A percentile compares a stretch with the other conserved stretches of the same genome.
These are phyloP conservation scores for Annona squamosa DNA, from an alignment of 164 flowering plant species.

Conservation along the genomic window DNA sequence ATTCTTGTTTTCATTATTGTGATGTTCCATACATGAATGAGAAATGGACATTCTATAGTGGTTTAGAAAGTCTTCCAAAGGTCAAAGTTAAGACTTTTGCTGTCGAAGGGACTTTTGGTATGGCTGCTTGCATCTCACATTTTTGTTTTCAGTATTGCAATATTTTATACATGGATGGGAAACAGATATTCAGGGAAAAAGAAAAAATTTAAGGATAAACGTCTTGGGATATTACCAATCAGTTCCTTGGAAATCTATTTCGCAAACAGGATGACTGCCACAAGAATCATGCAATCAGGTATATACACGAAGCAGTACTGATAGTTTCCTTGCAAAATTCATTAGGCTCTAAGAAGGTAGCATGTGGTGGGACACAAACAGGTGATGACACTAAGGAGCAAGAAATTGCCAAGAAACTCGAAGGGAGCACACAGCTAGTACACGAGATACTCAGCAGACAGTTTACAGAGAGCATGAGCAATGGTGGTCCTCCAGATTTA, in stretches of 20 bases:
- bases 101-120: conserved; percentile 13
- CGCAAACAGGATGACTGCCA: neutral
- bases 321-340: neutral
- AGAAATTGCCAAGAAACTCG: conserved; percentile 21
- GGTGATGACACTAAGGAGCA: conserved; percentile 14
- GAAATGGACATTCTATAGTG: no score
- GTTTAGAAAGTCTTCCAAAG: neutral
- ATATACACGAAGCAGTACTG: neutral
- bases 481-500: conserved; percentile 5
- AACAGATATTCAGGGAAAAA: no score
- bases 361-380: conserved; percentile 1
- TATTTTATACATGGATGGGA: neutral
- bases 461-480: conserved; percentile 10
- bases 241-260: no score
- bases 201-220: no score
- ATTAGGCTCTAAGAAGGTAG: conserved; percentile 12
- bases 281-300: neutral
- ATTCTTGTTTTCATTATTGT: no score
- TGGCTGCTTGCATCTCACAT: neutral
- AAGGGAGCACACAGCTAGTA: conserved; percentile 26
- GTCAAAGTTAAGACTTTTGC: conserved; percentile 12
- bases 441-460: conserved; percentile 33
- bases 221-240: no score
- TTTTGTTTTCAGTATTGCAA: neutral
- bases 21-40: no score